Conservation (phyloP, 306 rosid species). For the Vigna radiata region DNA sequence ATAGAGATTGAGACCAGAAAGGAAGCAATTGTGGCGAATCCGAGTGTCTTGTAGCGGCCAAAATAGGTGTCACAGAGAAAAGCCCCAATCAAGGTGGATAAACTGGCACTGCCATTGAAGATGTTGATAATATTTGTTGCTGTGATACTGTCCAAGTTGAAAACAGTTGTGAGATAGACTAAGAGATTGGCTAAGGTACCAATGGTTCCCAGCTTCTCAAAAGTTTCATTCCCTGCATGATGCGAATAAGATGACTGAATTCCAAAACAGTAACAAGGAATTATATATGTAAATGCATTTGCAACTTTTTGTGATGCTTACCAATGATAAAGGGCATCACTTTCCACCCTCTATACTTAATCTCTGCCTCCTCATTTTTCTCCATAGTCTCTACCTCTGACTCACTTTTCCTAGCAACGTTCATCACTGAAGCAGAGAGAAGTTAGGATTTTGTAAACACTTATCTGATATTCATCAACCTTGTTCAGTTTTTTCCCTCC, state of each 20-base stretch:
- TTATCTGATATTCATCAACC: neutral
- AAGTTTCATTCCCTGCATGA: constrained; percentile 87
- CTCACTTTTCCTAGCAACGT: neutral
- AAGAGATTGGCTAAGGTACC: constrained; percentile 81
- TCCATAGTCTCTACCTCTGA: constrained; percentile 34
- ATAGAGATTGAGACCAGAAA: constrained; percentile 60
- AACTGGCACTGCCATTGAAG: constrained; percentile 75
- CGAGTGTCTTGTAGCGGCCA: constrained; percentile 83
- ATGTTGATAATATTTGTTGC: constrained; percentile 72
- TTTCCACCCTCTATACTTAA: constrained; percentile 82
- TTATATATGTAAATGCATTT: neutral
- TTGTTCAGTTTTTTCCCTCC: neutral
- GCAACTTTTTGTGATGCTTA: constrained; percentile 31
- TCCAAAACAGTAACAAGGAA: neutral
- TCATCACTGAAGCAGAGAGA: neutral
- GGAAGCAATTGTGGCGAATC: constrained; percentile 66
- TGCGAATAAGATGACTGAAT: constrained; percentile 3
- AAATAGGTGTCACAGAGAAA: constrained; percentile 77
- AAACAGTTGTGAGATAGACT: constrained; percentile 73
- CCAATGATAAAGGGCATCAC: constrained; percentile 90
- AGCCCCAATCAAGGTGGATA: constrained; percentile 83
- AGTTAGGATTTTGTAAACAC: constrained; percentile 7
- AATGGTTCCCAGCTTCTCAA: constrained; percentile 88
- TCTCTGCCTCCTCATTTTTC: constrained; percentile 48
- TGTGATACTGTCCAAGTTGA: constrained; percentile 73